Percentiles rank a stretch among this genome's conserved stretches.
phyloP scores from a whole-genome alignment of 495 filamentous ascomycete species.

The Aspergillus homomorphus region DNA sequence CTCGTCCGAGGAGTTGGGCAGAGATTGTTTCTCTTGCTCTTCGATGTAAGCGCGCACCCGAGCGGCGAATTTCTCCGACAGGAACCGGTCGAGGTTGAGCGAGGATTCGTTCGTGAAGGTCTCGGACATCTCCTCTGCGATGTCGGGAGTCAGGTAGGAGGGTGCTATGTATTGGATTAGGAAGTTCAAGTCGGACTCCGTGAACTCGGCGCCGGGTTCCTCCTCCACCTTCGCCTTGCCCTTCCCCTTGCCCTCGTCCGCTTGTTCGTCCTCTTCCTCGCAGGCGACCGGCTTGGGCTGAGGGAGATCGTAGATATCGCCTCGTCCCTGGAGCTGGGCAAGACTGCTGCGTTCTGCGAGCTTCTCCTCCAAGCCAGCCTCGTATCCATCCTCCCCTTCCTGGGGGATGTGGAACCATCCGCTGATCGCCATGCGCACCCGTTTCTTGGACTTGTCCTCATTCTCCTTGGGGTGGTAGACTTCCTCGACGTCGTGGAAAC shows the following conservation, averaged over 20 bases:
- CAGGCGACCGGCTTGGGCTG: conserved; percentile 55
- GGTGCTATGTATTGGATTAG: conserved; percentile 85
- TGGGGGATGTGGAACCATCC: conserved; percentile 99
- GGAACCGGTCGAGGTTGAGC: conserved; percentile 71
- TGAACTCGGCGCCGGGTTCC: conserved; percentile 52
- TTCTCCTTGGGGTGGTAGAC: conserved; percentile 72
- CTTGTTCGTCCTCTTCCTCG: conserved; percentile 18
- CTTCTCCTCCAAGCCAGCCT: conserved; percentile 82
- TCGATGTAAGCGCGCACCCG: conserved; percentile 66
- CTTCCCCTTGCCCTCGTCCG: conserved; percentile 31
- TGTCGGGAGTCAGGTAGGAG: conserved; percentile 91
- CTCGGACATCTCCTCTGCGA: conserved; percentile 73
- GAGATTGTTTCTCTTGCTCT: conserved; percentile 52
- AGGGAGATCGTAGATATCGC: conserved; percentile 80
- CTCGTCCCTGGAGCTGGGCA: conserved; percentile 86
- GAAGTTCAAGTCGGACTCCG: conserved; percentile 77
- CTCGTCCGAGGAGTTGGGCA: conserved; percentile 46
- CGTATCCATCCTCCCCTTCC: conserved; percentile 88
- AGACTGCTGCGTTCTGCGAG: conserved; percentile 84
- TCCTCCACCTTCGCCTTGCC: conserved; percentile 46
- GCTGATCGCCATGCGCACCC: conserved; percentile 94
- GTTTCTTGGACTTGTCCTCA: conserved; percentile 60
- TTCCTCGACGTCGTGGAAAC: conserved; percentile 98
- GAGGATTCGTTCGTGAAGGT: conserved; percentile 79
- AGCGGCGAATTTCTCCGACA: conserved; percentile 71